phyloP scores from a whole-genome alignment of 805 yeast genomes.

The Pichia thaimueangensis region DNA sequence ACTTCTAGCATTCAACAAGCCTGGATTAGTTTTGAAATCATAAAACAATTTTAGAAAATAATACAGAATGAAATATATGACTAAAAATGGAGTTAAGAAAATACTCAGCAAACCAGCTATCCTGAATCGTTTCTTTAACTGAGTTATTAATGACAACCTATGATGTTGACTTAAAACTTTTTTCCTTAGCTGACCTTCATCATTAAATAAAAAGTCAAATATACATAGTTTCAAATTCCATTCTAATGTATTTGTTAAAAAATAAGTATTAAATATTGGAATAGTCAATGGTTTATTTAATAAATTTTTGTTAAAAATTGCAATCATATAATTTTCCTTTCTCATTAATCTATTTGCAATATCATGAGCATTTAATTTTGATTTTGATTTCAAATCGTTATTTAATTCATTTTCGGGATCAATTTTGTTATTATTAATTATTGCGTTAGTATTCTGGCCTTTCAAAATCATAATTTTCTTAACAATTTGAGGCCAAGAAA shows the following conservation, averaged over 20 bases:
- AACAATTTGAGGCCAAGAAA: slow-evolving; percentile 86
- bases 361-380: slow-evolving; percentile 82
- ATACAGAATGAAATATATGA: slow-evolving; percentile 71
- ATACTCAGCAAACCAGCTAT: slow-evolving; percentile 84
- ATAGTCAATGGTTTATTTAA: slow-evolving; percentile 57
- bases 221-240: slow-evolving; percentile 92
- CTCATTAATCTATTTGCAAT: slow-evolving; percentile 96
- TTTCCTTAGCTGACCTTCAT: slow-evolving; percentile 73
- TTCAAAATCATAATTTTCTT: slow-evolving; percentile 65
- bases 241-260: slow-evolving; percentile 80
- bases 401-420: slow-evolving; percentile 9
- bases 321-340: slow-evolving; percentile 88
- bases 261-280: slow-evolving; percentile 24
- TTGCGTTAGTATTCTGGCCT: slow-evolving; percentile 80
- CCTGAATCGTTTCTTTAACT: slow-evolving; percentile 71
- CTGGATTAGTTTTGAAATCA: slow-evolving; percentile 85
- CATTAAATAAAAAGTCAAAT: slow-evolving; percentile 77
- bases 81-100: slow-evolving; percentile 77
- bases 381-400: slow-evolving; percentile 59
- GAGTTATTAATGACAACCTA: slow-evolving; percentile 58
- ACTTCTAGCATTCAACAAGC: slow-evolving; percentile 73
- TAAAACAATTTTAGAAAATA: slow-evolving; percentile 89
- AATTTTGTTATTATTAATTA: slow-evolving; percentile 32
- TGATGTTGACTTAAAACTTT: slow-evolving; percentile 65
- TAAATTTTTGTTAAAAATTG: slow-evolving; percentile 73